Evolutionary conservation across 495 filamentous ascomycete genomes (phyloP).

Genomic region (Xylaria grammica): DNA sequence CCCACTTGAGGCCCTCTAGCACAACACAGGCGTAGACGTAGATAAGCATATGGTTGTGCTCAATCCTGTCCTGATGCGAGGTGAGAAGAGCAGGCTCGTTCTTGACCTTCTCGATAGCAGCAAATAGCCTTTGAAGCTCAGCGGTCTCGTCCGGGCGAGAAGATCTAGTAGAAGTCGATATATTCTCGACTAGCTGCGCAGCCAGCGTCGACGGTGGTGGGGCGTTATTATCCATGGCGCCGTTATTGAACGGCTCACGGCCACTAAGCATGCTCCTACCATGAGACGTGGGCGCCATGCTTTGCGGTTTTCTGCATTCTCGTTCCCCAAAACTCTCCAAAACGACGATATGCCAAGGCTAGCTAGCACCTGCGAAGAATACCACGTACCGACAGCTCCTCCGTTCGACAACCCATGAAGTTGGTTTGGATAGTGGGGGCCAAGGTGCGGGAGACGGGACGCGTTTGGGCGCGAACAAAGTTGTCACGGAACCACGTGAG

Average conservation of each 20-base stretch:
- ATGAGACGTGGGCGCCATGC: slow-evolving; percentile 44
- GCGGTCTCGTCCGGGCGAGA: slow-evolving; percentile 48
- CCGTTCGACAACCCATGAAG: background rate
- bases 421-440: background rate
- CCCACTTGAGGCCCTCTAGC: slow-evolving; percentile 64
- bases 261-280: slow-evolving; percentile 31
- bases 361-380: background rate
- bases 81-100: slow-evolving; percentile 45
- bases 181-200: slow-evolving; percentile 65
- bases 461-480: slow-evolving; percentile 17
- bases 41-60: slow-evolving; percentile 81
- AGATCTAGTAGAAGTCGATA: slow-evolving; percentile 48
- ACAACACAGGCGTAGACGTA: slow-evolving; percentile 83
- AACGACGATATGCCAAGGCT: background rate
- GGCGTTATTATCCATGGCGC: slow-evolving; percentile 25
- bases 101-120: slow-evolving; percentile 47
- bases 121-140: slow-evolving; percentile 49
- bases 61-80: slow-evolving; percentile 65
- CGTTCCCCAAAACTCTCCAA: background rate
- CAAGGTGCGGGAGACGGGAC: slow-evolving; percentile 2
- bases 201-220: slow-evolving; percentile 73
- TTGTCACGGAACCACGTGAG: slow-evolving; percentile 27
- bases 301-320: slow-evolving; percentile 6
- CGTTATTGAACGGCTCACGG: slow-evolving; percentile 29
- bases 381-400: background rate